phyloP scores from a whole-genome alignment of 257 asterid species.

The Penstemon eatonii region DNA sequence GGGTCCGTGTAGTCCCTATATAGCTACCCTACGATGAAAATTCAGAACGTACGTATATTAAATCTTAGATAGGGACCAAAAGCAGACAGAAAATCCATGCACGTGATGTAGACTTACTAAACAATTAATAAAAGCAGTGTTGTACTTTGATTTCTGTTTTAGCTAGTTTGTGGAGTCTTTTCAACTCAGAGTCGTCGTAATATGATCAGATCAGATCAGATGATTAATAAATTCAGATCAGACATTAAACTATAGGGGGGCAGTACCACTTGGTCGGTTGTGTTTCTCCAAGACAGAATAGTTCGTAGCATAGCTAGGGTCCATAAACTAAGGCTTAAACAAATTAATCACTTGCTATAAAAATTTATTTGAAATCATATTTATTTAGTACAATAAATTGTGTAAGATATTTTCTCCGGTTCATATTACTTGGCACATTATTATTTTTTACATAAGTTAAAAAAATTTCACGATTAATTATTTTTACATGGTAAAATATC shows the following conservation, averaged over 20 bases:
- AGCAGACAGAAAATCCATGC: conserved; percentile 4
- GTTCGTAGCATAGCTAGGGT: not conserved
- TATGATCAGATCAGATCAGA: not conserved
- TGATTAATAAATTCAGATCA: not conserved
- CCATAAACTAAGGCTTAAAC: no score
- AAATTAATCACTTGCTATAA: no score
- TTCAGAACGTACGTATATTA: not conserved
- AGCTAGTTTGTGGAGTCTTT: not conserved
- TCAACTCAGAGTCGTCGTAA: not conserved
- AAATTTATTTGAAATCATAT: no score
- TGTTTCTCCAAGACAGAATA: not conserved
- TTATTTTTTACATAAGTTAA: no score
- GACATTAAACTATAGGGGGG: not conserved
- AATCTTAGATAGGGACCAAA: no score
- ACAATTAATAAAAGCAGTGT: conserved; percentile 10
- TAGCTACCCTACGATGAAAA: not conserved
- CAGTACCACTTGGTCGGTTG: not conserved
- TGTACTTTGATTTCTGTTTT: conserved; percentile 15
- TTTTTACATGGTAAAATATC: no score
- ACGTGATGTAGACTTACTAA: not conserved
- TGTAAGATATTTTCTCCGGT: no score
- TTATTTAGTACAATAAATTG: no score
- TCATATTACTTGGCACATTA: no score
- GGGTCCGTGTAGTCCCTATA: not conserved
- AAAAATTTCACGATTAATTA: no score